Evolutionary conservation across 352 stramenopile genomes (phyloP).

Genomic region (Pythium aristosporum): DNA sequence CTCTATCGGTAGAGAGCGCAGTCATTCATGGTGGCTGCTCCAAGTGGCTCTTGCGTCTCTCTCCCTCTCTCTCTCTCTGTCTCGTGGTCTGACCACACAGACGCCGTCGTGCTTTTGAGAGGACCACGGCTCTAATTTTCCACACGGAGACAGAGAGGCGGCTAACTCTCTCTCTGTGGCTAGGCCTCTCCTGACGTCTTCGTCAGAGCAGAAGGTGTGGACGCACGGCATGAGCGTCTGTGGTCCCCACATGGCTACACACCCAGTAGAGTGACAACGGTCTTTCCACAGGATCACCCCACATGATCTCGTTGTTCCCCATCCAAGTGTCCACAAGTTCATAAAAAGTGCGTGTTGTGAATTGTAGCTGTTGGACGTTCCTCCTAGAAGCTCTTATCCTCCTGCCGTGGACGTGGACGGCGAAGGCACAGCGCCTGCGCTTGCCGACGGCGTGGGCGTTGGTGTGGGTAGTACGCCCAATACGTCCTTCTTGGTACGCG

Average conservation of each 20-base stretch:
- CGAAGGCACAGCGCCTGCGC: not conserved
- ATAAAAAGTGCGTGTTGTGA: not conserved
- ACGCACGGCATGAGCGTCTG: not conserved
- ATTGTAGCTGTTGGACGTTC: not conserved
- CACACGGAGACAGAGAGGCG: no score
- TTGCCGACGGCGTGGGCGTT: conserved; percentile 7
- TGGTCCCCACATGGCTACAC: not conserved
- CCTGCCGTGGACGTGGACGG: not conserved
- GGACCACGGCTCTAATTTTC: no score
- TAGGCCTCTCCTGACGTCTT: not conserved
- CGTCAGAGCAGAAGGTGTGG: no score
- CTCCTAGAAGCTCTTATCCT: not conserved
- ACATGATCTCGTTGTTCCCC: no score
- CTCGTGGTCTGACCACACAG: no score
- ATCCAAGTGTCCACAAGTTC: not conserved
- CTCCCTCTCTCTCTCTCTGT: no score
- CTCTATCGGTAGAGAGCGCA: no score
- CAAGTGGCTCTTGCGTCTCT: no score
- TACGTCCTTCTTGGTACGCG: conserved; percentile 64
- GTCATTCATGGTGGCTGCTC: no score
- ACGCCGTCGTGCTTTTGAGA: no score
- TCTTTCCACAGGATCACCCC: not conserved
- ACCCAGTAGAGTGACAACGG: not conserved
- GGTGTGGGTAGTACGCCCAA: conserved; percentile 46
- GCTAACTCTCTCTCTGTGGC: not conserved